Evolutionary conservation across 75 land plant genomes (phyloP), one percentile per base, ranked within the genome.

Genomic region (Selaginella moellendorffii): DNA sequence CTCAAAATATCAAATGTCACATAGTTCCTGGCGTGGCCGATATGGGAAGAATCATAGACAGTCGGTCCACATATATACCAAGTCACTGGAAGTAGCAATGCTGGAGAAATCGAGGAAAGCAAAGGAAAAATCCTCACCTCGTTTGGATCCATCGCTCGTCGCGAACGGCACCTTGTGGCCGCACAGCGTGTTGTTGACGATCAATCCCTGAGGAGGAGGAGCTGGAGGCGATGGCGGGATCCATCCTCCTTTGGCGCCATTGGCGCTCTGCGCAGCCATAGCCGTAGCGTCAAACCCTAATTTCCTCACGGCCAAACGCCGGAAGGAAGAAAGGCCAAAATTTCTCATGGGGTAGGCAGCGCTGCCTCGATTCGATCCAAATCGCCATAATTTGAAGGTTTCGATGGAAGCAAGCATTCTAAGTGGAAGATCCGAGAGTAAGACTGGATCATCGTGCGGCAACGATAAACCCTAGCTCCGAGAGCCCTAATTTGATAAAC

Each of bases 31-130:
- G 80, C 80, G 36, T 78, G 80, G 29, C 80, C 80, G 0, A 78
- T 58, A 56, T 78, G 80, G 0, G 80, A 74, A 24, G 80, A 69
- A 67, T 78, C 80, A 65, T 78, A 78, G 18, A 78, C 80, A 65
- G 80, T 78, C 31, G 80, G 80, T 0, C 80, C 80, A 66, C 80
- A 78, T 27, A 74, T 78, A 21, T 78, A 78, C 80, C 80, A 78
- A 20, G 73, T 78, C 28, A 78, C 80, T 78, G 73, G 14, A 5
- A 36, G 5, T 36, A 5, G 5, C 46, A 36, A 5, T 36, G 14
- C 46, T 36, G 46, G 10, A 36, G 14, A 36, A 5, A 36, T 36
- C 5, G 5, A 36, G 5, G 46, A 36, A n/a, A n/a, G n/a, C n/a
- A n/a, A n/a, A n/a, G n/a, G n/a, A n/a, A n/a, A n/a, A n/a, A n/a